Evolutionary conservation across 306 rosid genomes (phyloP), one percentile per base, ranked within the genome.

Genomic region (Vachellia collinsii): DNA sequence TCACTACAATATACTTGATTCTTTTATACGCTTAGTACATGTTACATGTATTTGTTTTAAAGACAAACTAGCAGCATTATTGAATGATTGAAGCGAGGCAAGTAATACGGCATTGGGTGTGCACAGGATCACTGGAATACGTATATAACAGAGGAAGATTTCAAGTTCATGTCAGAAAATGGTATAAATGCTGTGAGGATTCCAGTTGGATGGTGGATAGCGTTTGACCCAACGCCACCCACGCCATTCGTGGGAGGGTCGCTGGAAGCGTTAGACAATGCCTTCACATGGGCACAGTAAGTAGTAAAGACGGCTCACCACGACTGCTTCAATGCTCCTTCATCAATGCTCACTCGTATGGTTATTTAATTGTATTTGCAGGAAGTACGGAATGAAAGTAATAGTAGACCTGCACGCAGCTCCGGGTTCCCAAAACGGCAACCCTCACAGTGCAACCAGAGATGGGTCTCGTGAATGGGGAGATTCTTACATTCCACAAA

Each of bases 201-300:
- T 61, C 97, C 97, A 0, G 90, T 92, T 13, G 97, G 97, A 42
- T 92, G 94, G 97, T 92, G 97, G 92, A 90, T 86, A 69, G 88
- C 90, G 29, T 78, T 75, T 34, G 97, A 92, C 80, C 97, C 97
- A 63, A 82, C 84, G 70, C 97, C 97, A 36, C 93, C 93, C 47
- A 84, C 68, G 36, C 97, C 97, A 25, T 92, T 88, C 75, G 90
- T 92, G 54, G 92, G 91, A 50, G 94, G 94, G 6, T 90, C 97
- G 19, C 83, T 88, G 76, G 47, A 81, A 73, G 83, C 70, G 34
- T 81, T 92, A 16, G 94, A 92, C 85, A 87, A 87, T 77, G 94
- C 90, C 48, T 92, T 90, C 89, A 87, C 86, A 75, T 90, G 97
- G 97, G 92, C 97, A 81, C 77, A 79, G 94, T 91, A 84, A 85